Evolutionary conservation across 2,329 filamentous ascomycete species (phyloP), one percentile per base, ranked within the genome.

Genomic region (Drechslerella dactyloides): DNA sequence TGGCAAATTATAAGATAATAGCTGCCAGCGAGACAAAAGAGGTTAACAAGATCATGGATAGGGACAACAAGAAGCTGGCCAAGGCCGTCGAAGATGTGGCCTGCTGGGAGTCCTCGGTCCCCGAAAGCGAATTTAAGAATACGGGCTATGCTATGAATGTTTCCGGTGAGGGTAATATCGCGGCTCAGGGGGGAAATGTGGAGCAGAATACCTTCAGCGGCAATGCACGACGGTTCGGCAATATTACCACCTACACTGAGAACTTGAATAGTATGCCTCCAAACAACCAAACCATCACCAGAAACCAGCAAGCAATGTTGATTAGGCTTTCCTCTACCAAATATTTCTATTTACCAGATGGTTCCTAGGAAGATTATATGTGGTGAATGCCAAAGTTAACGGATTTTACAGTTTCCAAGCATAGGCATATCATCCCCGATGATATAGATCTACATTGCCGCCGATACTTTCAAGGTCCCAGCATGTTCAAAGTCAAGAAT

Each of bases 401-500:
- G n/a, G n/a, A n/a, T n/a, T n/a, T n/a, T n/a, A n/a, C n/a, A n/a
- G n/a, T n/a, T n/a, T n/a, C n/a, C n/a, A n/a, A 15, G 13, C 7
- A 13, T 11, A 54, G 3, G 15, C 5, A 11, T 27, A 13, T 8
- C 24, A 35, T 4, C 15, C 11, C 2, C 15, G 33, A 53, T 42
- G 33, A 61, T 3, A 21, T 53, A 68, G 48, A 70, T 69, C 46
- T 62, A 73, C 17, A 58, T n/a, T 57, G 62, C 27, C 21, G 48
- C 58, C 64, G 57, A 2, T n/a, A 55, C 61, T 55, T 76, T 24
- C 56, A 60, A 44, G 63, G 70, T 15, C 73, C 74, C 17, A 70
- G 76, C 73, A 59, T 75, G 4, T 46, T 57, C 2, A 23, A 23
- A 19, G 70, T 75, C 21, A 75, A 75, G 42, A 73, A 65, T 44